Evolutionary conservation across 208 protist species (phyloP), one percentile per base, ranked within the genome.

Genomic region (Sergeia podlipaevii): DNA sequence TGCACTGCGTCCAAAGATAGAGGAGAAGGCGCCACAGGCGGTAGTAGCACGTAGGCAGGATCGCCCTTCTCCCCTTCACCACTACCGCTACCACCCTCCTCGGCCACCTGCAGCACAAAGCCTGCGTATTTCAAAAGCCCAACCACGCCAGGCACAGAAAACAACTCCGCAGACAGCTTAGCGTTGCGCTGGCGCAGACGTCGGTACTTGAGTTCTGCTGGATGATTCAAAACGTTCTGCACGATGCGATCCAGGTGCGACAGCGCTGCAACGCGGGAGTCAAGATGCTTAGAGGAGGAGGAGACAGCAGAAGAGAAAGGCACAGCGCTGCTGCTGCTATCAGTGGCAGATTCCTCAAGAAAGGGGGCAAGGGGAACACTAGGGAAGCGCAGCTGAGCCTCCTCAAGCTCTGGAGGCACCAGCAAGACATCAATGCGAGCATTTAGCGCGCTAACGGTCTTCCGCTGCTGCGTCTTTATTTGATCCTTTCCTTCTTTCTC

Each of bases 121-220:
- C 84, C 84, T 28, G 57, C 24, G 6, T 77, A 74, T 33, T 21
- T 3, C 17, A 91, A 61, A 43, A 91, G 53, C 6, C 39, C 26
- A 23, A 67, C 55, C 15, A 48, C 54, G 6, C 77, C 68, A 24
- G 74, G 75, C 33, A 86, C 77, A 8, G 52, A 10, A 48, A 85
- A 69, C 11, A 91, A 47, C 46, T 86, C 65, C 6, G 50, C 53
- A 6, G 55, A 58, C 32, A 91, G 48, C 0, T 48, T 36, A 7
- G 39, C 29, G 44, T 88, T 88, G 4, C 38, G 26, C n/a, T 66
- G 60, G 1, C 80, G 76, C 23, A 91, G 45, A 0, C 63, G 61
- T 4, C 71, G 67, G 63, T 80, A 91, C 54, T 74, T 85, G 5
- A 52, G 33, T 27, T 91, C 63, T 0, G 21, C 18, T 0, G 84